phyloP scores from a whole-genome alignment of 208 protist genomes.

The Trypanosoma platydactyli region DNA sequence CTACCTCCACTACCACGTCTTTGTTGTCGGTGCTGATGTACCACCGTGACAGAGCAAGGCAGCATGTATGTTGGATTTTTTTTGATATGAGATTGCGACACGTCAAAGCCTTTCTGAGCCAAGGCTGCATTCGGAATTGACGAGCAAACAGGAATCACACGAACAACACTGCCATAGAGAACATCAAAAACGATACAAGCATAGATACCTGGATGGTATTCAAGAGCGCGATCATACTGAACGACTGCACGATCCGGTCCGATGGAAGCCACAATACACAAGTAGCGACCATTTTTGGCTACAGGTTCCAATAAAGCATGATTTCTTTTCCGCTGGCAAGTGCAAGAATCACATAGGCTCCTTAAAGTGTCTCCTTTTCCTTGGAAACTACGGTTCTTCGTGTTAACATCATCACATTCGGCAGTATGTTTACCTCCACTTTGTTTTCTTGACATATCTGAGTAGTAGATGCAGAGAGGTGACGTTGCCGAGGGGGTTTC shows the following conservation, averaged over 20 bases:
- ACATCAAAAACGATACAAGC: conserved; percentile 70
- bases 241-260: conserved; percentile 54
- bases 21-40: conserved; percentile 13
- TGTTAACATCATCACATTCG: background rate
- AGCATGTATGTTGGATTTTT: conserved; percentile 62
- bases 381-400: background rate
- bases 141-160: conserved; percentile 68
- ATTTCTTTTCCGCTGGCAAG: background rate
- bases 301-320: conserved; percentile 33
- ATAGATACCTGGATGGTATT: conserved; percentile 58
- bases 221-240: conserved; percentile 40
- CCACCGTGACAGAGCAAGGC: conserved; percentile 47
- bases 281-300: conserved; percentile 71
- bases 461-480: conserved; percentile 17
- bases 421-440: background rate
- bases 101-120: conserved; percentile 34
- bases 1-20: background rate
- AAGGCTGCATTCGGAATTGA: conserved; percentile 36
- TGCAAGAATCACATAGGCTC: background rate
- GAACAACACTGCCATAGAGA: conserved; percentile 52
- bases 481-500: background rate
- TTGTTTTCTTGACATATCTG: background rate
- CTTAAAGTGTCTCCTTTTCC: background rate
- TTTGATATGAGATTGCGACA: conserved; percentile 24
- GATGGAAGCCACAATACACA: conserved; percentile 66